Evolutionary conservation across 2,329 filamentous ascomycete species (phyloP), one percentile per base, ranked within the genome.

Genomic region (Dactylellina cionopaga): DNA sequence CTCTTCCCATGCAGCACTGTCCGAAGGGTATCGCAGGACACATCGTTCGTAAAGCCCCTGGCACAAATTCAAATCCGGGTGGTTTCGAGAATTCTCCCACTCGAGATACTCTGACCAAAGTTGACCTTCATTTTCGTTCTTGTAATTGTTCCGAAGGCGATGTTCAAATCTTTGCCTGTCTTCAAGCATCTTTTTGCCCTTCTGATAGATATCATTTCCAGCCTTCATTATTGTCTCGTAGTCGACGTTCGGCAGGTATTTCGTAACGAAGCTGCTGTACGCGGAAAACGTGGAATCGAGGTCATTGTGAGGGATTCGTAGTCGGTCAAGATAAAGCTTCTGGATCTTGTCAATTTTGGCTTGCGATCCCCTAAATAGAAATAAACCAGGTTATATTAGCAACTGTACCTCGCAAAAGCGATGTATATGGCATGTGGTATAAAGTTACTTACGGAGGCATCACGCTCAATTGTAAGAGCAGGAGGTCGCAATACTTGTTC

Each of bases 141-240:
- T 79, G 75, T 91, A 86, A 63, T 83, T 59, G 87, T 85, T 83
- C 58, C 84, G 84, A 19, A 95, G 81, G 74, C 86, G 87, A 74
- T 88, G 81, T 79, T 96, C 91, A 77, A 88, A 88, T 2, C 85
- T 80, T 75, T 91, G 89, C 70, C 91, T 89, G 43, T 85, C 81
- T 11, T 84, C 83, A 76, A 89, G 88, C 39, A 88, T 82, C 37
- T 84, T 81, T 78, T 91, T 91, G 33, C 89, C 88, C 10, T 85
- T 82, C 75, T 86, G 85, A 6, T 89, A 88, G 58, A 85, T 83
- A 69, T 86, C 82, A 9, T 89, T 90, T 41, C 88, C 84, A 54
- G 88, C 83, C 75, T 88, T 85, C 88, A 95, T 93, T 41, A 87
- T 87, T 25, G 85, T 82, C 78, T 95, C 91, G 83, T 89, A 93